phyloP scores from a whole-genome alignment of 495 filamentous ascomycete genomes.

The Trichoderma gamsii region DNA sequence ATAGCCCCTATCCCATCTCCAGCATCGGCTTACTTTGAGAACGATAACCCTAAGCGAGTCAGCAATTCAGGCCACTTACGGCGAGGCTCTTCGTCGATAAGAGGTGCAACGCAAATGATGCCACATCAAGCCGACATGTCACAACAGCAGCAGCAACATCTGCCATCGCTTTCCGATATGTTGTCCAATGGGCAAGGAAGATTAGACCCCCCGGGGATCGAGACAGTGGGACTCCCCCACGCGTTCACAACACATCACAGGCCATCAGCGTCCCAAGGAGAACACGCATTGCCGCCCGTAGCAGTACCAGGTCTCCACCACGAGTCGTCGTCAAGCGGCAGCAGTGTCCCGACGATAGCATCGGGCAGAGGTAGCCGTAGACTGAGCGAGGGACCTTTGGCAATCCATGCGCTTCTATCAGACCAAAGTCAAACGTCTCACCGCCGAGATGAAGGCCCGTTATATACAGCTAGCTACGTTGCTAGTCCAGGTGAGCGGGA shows the following conservation, averaged over 20 bases:
- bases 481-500: background rate
- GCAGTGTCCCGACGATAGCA: constrained; percentile 27
- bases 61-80: constrained; percentile 29
- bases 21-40: constrained; percentile 18
- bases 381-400: constrained; percentile 37
- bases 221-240: background rate
- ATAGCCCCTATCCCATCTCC: constrained; percentile 19
- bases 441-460: constrained; percentile 14
- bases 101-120: background rate
- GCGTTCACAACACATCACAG: background rate
- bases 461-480: background rate
- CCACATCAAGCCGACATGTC: background rate
- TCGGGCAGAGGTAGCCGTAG: constrained; percentile 32
- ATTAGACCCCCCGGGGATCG: background rate
- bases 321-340: constrained; percentile 35
- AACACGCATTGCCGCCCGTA: constrained; percentile 11
- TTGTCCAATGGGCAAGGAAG: constrained; percentile 21
- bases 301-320: constrained; percentile 31
- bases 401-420: constrained; percentile 41
- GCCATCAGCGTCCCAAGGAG: constrained; percentile 14
- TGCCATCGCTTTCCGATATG: constrained; percentile 33
- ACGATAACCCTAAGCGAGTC: constrained; percentile 27
- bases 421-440: constrained; percentile 28
- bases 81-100: background rate
- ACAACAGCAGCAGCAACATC: background rate